Base-by-base conservation (phyloP, 768 basidiomycete genomes). In the Piloderma croceum region DNA sequence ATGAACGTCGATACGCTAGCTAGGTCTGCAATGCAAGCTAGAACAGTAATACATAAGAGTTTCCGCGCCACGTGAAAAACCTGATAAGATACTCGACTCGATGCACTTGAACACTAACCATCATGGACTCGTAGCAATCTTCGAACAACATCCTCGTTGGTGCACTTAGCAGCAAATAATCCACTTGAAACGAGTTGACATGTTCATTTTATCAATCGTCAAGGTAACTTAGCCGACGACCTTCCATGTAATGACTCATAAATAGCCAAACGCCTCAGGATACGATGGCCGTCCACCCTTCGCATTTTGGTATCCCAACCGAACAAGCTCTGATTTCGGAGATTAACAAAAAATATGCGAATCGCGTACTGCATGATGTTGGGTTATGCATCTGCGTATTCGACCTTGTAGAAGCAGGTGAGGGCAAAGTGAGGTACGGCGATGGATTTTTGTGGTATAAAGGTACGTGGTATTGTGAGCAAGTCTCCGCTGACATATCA, bases 401-500 rank as follows among this genome's bases (percentile, higher is more conserved):
- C 46, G 94, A 98, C 59, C 64, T 99, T 29, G 67, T 81, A 0
- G 77, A 90, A 48, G 85, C 81, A 1, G 84, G 90, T 2, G 92
- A 97, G 55, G 94, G 94, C 2, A 92, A 86, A 47, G 82, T 99
- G 4, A 74, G 91, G 24, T 96, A 93, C 52, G 93, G 94, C 0
- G 94, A 99, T 60, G 94, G 94, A 0, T 82, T 81, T 56, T 67
- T 94, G 54, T 98, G 92, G 84, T 92, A 98, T 58, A 90, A 87
- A 73, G 78, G 93, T 93, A 38, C 45, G 68, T 54, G 12, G 21
- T 17, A 15, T 36, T n/a, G 27, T 29, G 9, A 9, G 9, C 15
- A 9, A 9, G 27, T 9, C 27, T 29, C 10, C 27, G 27, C 27
- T 9, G 27, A 34, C 31, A 34, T 10, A 9, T 25, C 29, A 24